Percentiles rank a stretch among this genome's conserved stretches.
phyloP scores from a whole-genome alignment of 306 rosid species.

The Citrullus amarus region DNA sequence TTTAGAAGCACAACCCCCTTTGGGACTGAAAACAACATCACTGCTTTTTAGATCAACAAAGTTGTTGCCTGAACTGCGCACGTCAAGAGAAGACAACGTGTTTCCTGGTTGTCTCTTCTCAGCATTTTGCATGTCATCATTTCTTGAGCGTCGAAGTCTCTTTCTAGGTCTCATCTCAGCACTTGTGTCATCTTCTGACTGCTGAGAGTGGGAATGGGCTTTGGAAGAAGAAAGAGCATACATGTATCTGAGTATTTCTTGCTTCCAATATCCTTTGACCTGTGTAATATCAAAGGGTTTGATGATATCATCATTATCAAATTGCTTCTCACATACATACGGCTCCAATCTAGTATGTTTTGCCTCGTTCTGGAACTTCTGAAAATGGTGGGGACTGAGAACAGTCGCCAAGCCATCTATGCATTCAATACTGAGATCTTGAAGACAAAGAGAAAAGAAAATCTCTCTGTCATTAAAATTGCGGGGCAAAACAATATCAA shows the following conservation, averaged over 20 bases:
- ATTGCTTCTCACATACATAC: constrained; percentile 47
- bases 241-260: constrained; percentile 61
- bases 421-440: constrained; percentile 97
- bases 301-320: constrained; percentile 55
- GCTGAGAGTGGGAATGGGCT: constrained; percentile 29
- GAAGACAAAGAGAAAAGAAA: constrained; percentile 89
- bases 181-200: constrained; percentile 18
- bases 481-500: constrained; percentile 78
- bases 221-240: constrained; percentile 27
- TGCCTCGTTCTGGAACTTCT: constrained; percentile 43
- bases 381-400: constrained; percentile 71
- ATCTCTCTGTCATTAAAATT: constrained; percentile 82
- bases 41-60: constrained; percentile 13
- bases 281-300: constrained; percentile 66
- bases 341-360: constrained; percentile 42
- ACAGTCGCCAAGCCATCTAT: constrained; percentile 85
- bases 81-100: constrained; percentile 1
- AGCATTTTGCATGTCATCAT: constrained; percentile 1
- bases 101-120: constrained; percentile 17
- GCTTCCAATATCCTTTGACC: constrained; percentile 78
- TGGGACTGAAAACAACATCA: constrained; percentile 12
- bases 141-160: constrained; percentile 27
- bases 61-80: constrained; percentile 2
- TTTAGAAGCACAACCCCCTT: constrained; percentile 10
- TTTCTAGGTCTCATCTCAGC: constrained; percentile 47